Conservation (phyloP, 495 filamentous ascomycete species). For the Lentithecium fluviatile region DNA sequence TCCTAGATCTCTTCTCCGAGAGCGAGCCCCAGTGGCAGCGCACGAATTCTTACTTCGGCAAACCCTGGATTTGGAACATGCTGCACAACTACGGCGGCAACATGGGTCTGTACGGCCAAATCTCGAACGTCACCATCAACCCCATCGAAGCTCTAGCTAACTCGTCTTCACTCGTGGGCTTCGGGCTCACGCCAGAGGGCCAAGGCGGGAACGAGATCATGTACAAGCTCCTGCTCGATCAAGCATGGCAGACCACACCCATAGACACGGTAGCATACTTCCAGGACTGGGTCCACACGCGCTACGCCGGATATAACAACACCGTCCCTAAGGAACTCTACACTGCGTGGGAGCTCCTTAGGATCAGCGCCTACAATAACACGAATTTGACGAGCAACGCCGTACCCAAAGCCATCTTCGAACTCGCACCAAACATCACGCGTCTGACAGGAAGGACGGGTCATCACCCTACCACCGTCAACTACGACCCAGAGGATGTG, state of each 20-base stretch:
- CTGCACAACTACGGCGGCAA: slow-evolving; percentile 53
- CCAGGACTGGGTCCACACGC: slow-evolving; percentile 48
- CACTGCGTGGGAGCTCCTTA: slow-evolving; percentile 51
- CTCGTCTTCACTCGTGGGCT: slow-evolving; percentile 47
- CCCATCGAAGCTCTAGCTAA: slow-evolving; percentile 48
- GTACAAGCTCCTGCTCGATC: slow-evolving; percentile 53
- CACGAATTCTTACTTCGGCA: slow-evolving; percentile 53
- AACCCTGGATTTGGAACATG: slow-evolving; percentile 49
- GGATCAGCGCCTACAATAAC: slow-evolving; percentile 54
- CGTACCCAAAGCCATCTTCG: slow-evolving; percentile 51
- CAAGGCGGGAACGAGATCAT: slow-evolving; percentile 59
- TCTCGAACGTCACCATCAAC: slow-evolving; percentile 51
- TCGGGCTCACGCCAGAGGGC: slow-evolving; percentile 52
- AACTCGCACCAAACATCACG: slow-evolving; percentile 46
- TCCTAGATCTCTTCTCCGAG: slow-evolving; percentile 55
- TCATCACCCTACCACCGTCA: slow-evolving; percentile 47
- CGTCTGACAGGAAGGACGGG: slow-evolving; percentile 45
- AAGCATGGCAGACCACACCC: slow-evolving; percentile 50
- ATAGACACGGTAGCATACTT: slow-evolving; percentile 52
- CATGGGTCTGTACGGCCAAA: slow-evolving; percentile 54
- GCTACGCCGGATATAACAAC: slow-evolving; percentile 44
- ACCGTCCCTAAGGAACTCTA: slow-evolving; percentile 45
- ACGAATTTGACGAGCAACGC: slow-evolving; percentile 48
- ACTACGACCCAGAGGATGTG: slow-evolving; percentile 47
- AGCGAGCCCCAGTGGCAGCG: slow-evolving; percentile 53